Conservation (phyloP, 139 green algal genomes). For the Limnomonas spitsbergensis region DNA sequence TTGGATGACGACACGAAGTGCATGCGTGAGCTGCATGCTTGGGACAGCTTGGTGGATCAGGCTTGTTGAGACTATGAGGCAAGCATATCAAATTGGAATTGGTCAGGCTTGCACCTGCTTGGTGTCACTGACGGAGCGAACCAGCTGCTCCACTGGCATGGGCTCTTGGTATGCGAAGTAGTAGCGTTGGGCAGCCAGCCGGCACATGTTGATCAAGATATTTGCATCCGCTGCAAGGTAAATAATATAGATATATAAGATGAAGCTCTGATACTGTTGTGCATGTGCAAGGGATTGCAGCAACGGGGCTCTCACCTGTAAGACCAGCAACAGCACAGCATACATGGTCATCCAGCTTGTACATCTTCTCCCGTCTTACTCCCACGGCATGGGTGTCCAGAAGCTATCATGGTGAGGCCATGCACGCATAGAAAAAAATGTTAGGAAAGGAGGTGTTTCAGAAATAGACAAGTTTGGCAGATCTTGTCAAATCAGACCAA, state of each 20-base stretch:
- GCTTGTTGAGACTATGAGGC: no score
- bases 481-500: constrained; percentile 23
- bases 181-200: constrained; percentile 83
- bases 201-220: constrained; percentile 95
- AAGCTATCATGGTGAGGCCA: no score
- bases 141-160: constrained; percentile 97
- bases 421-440: background rate
- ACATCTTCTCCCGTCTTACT: constrained; percentile 96
- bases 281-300: constrained; percentile 4
- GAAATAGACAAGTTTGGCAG: background rate
- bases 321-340: constrained; percentile 92
- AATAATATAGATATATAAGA: no score
- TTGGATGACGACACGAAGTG: no score
- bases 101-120: constrained; percentile 81
- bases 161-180: constrained; percentile 88
- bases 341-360: constrained; percentile 96
- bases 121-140: constrained; percentile 89
- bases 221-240: constrained; percentile 87
- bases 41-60: background rate
- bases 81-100: background rate
- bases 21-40: no score
- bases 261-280: no score
- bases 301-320: constrained; percentile 77
- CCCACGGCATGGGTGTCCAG: constrained; percentile 87
- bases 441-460: background rate